Base-by-base conservation (phyloP, 306 rosid species). In the Cicer cuneatum region DNA sequence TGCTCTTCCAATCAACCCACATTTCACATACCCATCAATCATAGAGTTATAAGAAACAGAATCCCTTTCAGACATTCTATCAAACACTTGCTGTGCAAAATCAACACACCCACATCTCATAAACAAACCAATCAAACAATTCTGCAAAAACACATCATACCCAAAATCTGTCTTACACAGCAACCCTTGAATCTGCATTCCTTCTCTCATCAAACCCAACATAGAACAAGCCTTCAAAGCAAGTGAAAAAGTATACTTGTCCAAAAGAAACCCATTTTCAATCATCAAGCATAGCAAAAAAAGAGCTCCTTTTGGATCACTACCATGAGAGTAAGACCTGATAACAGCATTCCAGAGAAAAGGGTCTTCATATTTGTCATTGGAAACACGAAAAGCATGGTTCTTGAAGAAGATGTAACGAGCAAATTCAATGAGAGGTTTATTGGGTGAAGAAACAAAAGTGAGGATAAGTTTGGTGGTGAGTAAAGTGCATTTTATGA, bases 321-420 rank as follows among this genome's bases (percentile, higher is more conserved):
- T n/a, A 57, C 97, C 94, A 53, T 89, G 92, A 72, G 97, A 91
- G 38, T 85, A 85, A 43, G 92, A 89, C 86, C 90, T 86, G 21
- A 87, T 71, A 10, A 91, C 73, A 56, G 90, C 87, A 71, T 91
- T 91, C 97, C 95, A 91, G 41, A 89, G 89, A 86, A 89, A 91
- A 74, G 97, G 92, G 80, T 89, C 92, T 13, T 46, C 72, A 5
- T 41, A 5, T 52, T 61, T 77, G 2, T 80, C 33, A 10, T 8
- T 57, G 15, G 75, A 80, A 33, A 6, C 14, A 2, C 41, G 70
- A 77, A 72, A 57, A 57, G 87, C 89, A n/a, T 89, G 85, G 54
- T 72, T 83, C 65, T 83, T 73, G 77, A 91, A 87, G 78, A 91
- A 91, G 47, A 91, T 56, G 37, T 74, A 74, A 60, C 94, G 95